Conservation (phyloP, 1,284 basidiomycete species). For the Agaricales sp. region DNA sequence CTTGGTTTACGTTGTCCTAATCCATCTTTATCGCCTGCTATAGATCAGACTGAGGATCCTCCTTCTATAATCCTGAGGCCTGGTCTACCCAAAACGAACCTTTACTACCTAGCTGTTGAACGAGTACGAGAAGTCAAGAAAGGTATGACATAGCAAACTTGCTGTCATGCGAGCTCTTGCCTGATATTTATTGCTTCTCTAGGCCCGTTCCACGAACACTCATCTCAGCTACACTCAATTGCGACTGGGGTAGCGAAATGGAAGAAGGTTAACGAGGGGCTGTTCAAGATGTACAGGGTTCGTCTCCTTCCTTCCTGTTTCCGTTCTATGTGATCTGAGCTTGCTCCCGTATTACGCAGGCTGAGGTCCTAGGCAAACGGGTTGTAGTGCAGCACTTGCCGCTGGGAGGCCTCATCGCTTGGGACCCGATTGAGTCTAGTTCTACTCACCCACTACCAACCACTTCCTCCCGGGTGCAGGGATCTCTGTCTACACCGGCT, state of each 20-base stretch:
- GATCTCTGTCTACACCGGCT: too few relatives aligned
- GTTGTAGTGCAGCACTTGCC: constrained; percentile 95
- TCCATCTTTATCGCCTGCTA: neutral
- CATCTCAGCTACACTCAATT: constrained; percentile 83
- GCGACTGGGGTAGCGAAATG: constrained; percentile 80
- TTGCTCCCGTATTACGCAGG: constrained; percentile 29
- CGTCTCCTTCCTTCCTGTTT: constrained; percentile 13
- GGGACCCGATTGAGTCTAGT: constrained; percentile 26
- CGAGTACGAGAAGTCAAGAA: neutral
- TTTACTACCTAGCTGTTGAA: constrained; percentile 61
- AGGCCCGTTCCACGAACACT: constrained; percentile 89
- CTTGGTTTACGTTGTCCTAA: constrained; percentile 5
- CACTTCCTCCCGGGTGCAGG: too few relatives aligned
- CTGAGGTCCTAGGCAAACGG: constrained; percentile 90
- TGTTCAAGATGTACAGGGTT: constrained; percentile 94
- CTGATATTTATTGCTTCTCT: neutral
- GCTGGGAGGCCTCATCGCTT: constrained; percentile 72
- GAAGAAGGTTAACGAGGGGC: constrained; percentile 82
- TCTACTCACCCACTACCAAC: neutral
- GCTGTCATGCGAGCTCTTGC: neutral
- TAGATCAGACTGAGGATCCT: constrained; percentile 49
- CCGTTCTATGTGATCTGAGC: neutral
- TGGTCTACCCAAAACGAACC: constrained; percentile 48
- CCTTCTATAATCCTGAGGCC: constrained; percentile 46
- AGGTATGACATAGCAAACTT: neutral